These are phyloP conservation scores for Coemansia pectinata DNA, from an alignment of 192 early-diverging fungal genomes.

Conservation along the genomic window DNA sequence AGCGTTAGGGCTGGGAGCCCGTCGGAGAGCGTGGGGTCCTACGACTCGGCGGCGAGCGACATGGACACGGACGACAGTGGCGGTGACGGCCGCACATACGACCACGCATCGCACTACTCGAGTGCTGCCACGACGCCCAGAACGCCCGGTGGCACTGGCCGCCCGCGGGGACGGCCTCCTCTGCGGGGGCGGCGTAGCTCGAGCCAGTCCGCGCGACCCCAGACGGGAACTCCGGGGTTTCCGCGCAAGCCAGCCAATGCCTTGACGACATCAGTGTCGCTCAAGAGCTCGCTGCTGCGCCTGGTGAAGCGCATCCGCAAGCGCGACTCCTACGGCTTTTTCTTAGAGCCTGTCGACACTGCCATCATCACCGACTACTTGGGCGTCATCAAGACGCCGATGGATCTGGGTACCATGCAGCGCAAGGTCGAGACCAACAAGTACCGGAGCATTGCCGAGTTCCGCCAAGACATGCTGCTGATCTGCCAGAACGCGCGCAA, in stretches of 20 bases:
- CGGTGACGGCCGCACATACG: slow-evolving; percentile 21
- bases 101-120: slow-evolving; percentile 12
- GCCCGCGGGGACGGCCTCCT: slow-evolving; percentile 41
- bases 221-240: background rate
- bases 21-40: slow-evolving; percentile 16
- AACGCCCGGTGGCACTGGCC: background rate
- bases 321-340: slow-evolving; percentile 86
- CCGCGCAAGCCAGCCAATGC: slow-evolving; percentile 11
- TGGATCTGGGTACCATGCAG: slow-evolving; percentile 92
- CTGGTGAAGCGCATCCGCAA: slow-evolving; percentile 66
- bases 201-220: slow-evolving; percentile 6
- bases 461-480: slow-evolving; percentile 74
- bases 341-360: slow-evolving; percentile 83
- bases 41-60: slow-evolving; percentile 24
- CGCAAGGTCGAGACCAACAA: slow-evolving; percentile 63
- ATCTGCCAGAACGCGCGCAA: slow-evolving; percentile 79
- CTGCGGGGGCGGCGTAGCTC: slow-evolving; percentile 28
- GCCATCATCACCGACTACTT: slow-evolving; percentile 76
- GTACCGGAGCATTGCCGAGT: slow-evolving; percentile 70
- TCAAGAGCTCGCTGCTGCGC: slow-evolving; percentile 65
- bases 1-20: slow-evolving; percentile 18
- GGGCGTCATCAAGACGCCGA: slow-evolving; percentile 75
- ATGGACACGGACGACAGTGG: slow-evolving; percentile 40
- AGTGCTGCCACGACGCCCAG: background rate
- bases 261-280: slow-evolving; percentile 42